Evolutionary conservation across 768 basidiomycete species (phyloP).

Genomic region (Daedaleopsis nitida): DNA sequence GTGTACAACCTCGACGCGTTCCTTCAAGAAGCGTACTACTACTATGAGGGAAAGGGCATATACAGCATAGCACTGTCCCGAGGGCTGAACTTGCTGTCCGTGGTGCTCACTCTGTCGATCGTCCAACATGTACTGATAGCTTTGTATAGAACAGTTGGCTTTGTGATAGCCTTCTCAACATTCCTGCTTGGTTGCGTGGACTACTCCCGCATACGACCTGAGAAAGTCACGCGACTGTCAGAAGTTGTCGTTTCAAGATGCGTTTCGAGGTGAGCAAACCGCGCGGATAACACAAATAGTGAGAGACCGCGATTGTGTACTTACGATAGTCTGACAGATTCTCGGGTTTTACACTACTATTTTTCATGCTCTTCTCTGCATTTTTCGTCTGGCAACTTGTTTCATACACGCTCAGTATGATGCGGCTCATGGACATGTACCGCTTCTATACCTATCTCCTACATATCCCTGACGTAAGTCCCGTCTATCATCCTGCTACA

Average conservation of each 20-base stretch:
- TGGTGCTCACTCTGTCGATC: slow-evolving; percentile 30
- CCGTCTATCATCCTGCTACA: slow-evolving; percentile 13
- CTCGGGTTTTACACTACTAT: slow-evolving; percentile 81
- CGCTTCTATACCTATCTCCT: slow-evolving; percentile 94
- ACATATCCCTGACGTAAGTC: slow-evolving; percentile 87
- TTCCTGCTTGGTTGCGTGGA: slow-evolving; percentile 96
- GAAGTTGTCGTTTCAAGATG: slow-evolving; percentile 85
- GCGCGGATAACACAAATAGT: neutral
- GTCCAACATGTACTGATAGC: slow-evolving; percentile 31
- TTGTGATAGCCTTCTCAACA: slow-evolving; percentile 97
- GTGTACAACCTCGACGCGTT: slow-evolving; percentile 96
- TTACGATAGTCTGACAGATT: slow-evolving; percentile 48
- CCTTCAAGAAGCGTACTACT: slow-evolving; percentile 91
- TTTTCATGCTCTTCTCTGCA: slow-evolving; percentile 80
- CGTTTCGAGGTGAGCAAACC: slow-evolving; percentile 65
- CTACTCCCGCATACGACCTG: slow-evolving; percentile 75
- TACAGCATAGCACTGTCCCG: slow-evolving; percentile 91
- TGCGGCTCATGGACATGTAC: slow-evolving; percentile 91
- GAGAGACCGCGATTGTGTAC: neutral
- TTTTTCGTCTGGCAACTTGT: slow-evolving; percentile 91
- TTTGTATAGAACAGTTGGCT: slow-evolving; percentile 83
- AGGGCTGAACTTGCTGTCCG: slow-evolving; percentile 93
- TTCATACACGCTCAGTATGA: slow-evolving; percentile 72
- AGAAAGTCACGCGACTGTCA: slow-evolving; percentile 66
- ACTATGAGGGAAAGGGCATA: slow-evolving; percentile 96